A percentile compares a stretch with the other conserved stretches of the same genome.
phyloP scores from a whole-genome alignment of 176 grass and related monocot species.

The Calamus simplicifolius region DNA sequence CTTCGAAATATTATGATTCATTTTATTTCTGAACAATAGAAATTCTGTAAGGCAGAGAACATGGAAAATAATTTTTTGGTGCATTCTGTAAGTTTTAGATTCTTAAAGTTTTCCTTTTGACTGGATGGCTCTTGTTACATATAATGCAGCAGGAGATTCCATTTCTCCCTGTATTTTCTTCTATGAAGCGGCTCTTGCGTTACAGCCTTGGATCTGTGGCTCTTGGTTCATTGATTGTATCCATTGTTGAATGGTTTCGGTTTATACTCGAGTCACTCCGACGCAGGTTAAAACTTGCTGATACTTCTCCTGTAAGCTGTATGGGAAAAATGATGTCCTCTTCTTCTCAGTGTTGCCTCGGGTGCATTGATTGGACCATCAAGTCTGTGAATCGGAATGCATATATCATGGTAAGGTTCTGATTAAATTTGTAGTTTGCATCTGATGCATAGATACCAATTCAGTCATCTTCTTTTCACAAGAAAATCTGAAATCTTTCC shows the following conservation, averaged over 20 bases:
- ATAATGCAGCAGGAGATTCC: slow-evolving; percentile 86
- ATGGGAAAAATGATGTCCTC: slow-evolving; percentile 61
- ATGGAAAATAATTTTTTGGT: no score
- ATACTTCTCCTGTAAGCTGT: slow-evolving; percentile 50
- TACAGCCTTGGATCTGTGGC: slow-evolving; percentile 90
- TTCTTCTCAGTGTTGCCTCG: slow-evolving; percentile 77
- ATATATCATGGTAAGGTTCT: slow-evolving; percentile 79
- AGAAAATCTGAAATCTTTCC: no score
- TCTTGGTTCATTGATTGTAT: slow-evolving; percentile 81
- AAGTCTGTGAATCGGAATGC: slow-evolving; percentile 86
- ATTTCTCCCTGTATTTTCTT: slow-evolving; percentile 79
- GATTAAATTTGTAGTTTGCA: no score
- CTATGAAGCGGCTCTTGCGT: slow-evolving; percentile 61
- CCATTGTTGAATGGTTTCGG: slow-evolving; percentile 77
- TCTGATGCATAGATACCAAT: no score
- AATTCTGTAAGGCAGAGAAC: no score
- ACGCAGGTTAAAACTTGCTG: slow-evolving; percentile 67
- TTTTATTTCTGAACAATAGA: no score
- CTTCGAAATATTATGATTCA: no score
- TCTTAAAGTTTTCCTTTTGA: neutral
- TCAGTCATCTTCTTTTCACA: no score
- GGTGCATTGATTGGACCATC: slow-evolving; percentile 92
- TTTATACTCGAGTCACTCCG: slow-evolving; percentile 91
- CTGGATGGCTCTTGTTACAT: slow-evolving; percentile 17
- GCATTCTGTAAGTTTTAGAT: no score